Percentiles rank a stretch among this genome's conserved stretches.
Conservation (phyloP, 257 asterid species). For the Salvia miltiorrhiza region DNA sequence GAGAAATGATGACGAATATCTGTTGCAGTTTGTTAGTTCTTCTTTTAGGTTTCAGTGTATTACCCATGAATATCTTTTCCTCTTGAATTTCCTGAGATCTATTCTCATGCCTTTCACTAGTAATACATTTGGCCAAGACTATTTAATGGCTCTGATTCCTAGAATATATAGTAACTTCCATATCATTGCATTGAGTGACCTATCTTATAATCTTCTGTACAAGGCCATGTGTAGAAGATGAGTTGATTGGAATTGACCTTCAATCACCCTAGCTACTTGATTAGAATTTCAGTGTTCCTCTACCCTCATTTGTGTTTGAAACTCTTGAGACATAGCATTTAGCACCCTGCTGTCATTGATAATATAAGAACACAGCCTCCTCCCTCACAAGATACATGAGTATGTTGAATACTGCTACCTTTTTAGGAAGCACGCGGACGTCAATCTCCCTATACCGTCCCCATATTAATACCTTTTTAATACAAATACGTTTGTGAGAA, state of each 20-base stretch:
- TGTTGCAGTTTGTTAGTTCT: neutral
- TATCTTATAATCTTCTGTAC: neutral
- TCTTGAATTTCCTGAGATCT: neutral
- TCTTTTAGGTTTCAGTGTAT: neutral
- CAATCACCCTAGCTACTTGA: neutral
- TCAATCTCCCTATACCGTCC: too few species aligned
- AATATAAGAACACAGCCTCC: neutral
- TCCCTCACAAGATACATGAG: neutral
- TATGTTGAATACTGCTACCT: too few species aligned
- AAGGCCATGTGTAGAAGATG: neutral
- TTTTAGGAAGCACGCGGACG: too few species aligned
- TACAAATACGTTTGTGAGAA: too few species aligned
- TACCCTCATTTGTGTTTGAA: neutral
- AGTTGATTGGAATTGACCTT: neutral
- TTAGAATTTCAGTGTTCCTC: conserved; percentile 2
- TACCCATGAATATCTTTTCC: neutral
- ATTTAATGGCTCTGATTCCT: neutral
- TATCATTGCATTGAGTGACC: neutral
- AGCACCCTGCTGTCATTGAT: neutral
- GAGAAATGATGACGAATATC: neutral
- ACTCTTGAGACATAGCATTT: conserved; percentile 6
- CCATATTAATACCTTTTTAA: too few species aligned
- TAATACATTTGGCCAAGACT: neutral
- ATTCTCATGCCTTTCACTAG: neutral
- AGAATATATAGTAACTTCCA: neutral